Percentiles rank a stretch among this genome's conserved stretches.
phyloP scores from a whole-genome alignment of 768 basidiomycete species.

The Terana coerulea region DNA sequence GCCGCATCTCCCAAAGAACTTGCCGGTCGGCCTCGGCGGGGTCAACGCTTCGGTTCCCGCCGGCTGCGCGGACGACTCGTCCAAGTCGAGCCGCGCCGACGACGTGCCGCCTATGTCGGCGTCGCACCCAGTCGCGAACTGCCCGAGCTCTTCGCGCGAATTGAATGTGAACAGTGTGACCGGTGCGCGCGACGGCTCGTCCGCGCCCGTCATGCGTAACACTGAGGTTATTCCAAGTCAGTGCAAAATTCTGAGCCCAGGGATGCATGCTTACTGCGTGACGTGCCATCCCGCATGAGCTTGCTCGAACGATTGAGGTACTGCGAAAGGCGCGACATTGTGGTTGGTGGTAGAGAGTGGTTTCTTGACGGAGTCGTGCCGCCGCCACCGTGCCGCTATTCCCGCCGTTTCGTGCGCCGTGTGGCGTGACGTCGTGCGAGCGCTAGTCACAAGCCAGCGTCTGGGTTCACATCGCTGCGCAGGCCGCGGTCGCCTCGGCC shows the following conservation, averaged over 20 bases:
- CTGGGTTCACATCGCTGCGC: neutral
- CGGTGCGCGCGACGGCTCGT: conserved; percentile 57
- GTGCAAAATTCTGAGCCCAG: too few species aligned
- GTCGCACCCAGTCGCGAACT: conserved; percentile 82
- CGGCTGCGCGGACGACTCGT: conserved; percentile 41
- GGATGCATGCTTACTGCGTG: conserved; percentile 35
- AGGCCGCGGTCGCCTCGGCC: neutral
- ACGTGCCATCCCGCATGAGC: conserved; percentile 36
- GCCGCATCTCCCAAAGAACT: conserved; percentile 82
- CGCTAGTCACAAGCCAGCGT: neutral
- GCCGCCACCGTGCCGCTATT: neutral
- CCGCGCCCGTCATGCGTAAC: conserved; percentile 73
- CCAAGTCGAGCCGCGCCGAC: conserved; percentile 71
- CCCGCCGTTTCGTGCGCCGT: neutral
- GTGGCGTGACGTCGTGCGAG: neutral
- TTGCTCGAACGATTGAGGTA: conserved; percentile 39
- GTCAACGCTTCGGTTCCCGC: neutral
- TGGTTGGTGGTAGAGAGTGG: conserved; percentile 1
- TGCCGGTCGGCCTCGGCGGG: conserved; percentile 43
- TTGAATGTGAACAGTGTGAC: conserved; percentile 65
- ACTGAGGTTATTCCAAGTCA: conserved; percentile 38
- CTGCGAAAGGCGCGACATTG: conserved; percentile 22
- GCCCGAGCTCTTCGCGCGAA: conserved; percentile 48
- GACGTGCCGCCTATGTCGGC: conserved; percentile 84
- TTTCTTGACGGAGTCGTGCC: neutral